Conservation (phyloP, 2,329 filamentous ascomycete species). For the Stagonosporopsis rhizophila region DNA sequence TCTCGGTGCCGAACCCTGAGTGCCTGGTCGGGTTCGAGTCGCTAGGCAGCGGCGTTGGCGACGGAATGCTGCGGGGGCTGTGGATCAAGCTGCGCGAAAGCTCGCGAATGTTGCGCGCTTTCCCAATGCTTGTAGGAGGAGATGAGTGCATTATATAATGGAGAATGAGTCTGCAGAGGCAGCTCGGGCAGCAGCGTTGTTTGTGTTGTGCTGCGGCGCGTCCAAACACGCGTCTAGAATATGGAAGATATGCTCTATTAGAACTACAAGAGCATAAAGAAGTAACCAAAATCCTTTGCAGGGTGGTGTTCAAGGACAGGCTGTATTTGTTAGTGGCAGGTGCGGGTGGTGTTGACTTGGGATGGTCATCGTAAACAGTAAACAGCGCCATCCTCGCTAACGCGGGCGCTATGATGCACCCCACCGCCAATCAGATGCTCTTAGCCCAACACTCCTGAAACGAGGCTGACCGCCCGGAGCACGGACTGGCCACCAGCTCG, state of each 20-base stretch:
- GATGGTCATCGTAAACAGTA: constrained; percentile 11
- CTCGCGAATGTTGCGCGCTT: constrained; percentile 48
- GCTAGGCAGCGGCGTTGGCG: constrained; percentile 40
- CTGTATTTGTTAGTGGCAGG: constrained; percentile 33
- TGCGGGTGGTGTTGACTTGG: constrained; percentile 33
- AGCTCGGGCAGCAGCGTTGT: constrained; percentile 24
- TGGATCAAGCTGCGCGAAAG: constrained; percentile 46
- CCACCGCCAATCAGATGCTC: constrained; percentile 20
- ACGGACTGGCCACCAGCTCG: constrained; percentile 14
- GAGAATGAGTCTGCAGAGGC: constrained; percentile 28
- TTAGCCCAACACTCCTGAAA: constrained; percentile 18
- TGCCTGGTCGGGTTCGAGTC: constrained; percentile 48
- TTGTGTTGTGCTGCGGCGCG: constrained; percentile 38
- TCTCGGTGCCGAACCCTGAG: constrained; percentile 38
- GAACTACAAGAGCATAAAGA: constrained; percentile 23
- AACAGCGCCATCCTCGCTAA: constrained; percentile 20
- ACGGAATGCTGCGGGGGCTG: constrained; percentile 42
- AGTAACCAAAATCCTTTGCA: constrained; percentile 28
- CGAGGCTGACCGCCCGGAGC: constrained; percentile 15
- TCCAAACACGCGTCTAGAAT: constrained; percentile 35
- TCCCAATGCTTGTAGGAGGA: constrained; percentile 46
- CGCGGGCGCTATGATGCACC: not conserved
- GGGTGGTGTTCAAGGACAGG: constrained; percentile 3
- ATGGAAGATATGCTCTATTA: constrained; percentile 41
- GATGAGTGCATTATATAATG: constrained; percentile 45